Evolutionary conservation across 2,329 filamentous ascomycete genomes (phyloP).

Genomic region (Lachnellula hyalina): DNA sequence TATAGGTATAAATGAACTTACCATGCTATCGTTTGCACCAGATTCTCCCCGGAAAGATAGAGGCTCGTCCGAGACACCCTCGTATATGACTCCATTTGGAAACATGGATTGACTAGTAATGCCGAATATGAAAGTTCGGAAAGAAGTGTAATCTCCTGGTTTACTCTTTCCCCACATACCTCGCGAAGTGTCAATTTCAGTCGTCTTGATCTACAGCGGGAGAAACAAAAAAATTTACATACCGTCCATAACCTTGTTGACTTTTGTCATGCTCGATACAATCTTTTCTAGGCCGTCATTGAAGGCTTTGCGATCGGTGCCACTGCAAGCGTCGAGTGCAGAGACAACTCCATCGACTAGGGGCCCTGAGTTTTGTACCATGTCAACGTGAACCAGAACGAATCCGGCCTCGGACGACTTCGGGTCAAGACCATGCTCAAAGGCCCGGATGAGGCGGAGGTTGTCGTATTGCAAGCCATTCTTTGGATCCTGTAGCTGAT

Average conservation of each 20-base stretch:
- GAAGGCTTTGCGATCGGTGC: slow-evolving; percentile 48
- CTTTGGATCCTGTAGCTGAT: slow-evolving; percentile 52
- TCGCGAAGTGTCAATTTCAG: slow-evolving; percentile 32
- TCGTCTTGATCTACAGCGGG: slow-evolving; percentile 8
- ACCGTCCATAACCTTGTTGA: slow-evolving; percentile 77
- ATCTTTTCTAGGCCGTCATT: slow-evolving; percentile 60
- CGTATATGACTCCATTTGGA: slow-evolving; percentile 83
- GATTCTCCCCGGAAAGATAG: slow-evolving; percentile 85
- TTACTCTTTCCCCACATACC: slow-evolving; percentile 88
- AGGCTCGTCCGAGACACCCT: slow-evolving; percentile 71
- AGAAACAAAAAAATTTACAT: slow-evolving; percentile 26
- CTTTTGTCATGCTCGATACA: slow-evolving; percentile 58
- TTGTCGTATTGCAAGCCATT: slow-evolving; percentile 57
- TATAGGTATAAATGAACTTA: slow-evolving; percentile 28
- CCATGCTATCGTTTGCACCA: slow-evolving; percentile 91
- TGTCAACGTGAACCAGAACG: slow-evolving; percentile 92
- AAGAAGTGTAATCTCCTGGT: slow-evolving; percentile 77
- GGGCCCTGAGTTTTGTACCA: slow-evolving; percentile 80
- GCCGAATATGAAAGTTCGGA: slow-evolving; percentile 95
- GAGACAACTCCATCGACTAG: slow-evolving; percentile 69
- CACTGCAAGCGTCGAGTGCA: slow-evolving; percentile 55
- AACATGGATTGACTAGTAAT: slow-evolving; percentile 95
- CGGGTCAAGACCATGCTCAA: slow-evolving; percentile 83
- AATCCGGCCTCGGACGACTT: slow-evolving; percentile 89
- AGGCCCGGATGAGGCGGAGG: slow-evolving; percentile 82